Evolutionary conservation across 1,284 basidiomycete species (phyloP).

Genomic region (Cutaneotrichosporon mucoides): DNA sequence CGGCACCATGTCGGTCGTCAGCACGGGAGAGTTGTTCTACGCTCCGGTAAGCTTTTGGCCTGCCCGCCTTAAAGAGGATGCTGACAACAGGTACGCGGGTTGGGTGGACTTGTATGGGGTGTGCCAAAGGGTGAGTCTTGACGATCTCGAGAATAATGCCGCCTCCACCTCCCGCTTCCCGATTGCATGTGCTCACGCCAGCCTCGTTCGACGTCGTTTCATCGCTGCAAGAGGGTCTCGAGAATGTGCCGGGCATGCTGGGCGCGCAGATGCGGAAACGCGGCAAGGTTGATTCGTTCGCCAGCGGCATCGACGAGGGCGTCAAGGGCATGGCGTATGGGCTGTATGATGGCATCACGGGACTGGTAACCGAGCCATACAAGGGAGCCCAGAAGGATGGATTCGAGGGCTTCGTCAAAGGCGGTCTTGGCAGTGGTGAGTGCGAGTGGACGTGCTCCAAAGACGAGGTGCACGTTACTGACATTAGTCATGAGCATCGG

Average conservation of each 20-base stretch:
- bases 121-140: constrained; percentile 37
- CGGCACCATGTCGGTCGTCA: constrained; percentile 52
- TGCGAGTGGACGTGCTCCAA: not conserved
- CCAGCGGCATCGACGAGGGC: constrained; percentile 54
- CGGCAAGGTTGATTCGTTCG: constrained; percentile 51
- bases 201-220: constrained; percentile 49
- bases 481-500: constrained; percentile 50
- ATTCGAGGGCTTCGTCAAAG: constrained; percentile 16
- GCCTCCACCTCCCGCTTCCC: no score
- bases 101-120: constrained; percentile 53
- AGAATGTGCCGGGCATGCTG: constrained; percentile 53
- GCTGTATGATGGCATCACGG: constrained; percentile 57
- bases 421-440: constrained; percentile 24
- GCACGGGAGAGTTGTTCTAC: constrained; percentile 54
- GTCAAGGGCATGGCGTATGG: constrained; percentile 49
- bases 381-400: constrained; percentile 53
- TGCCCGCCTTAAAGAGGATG: no score
- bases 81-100: constrained; percentile 44
- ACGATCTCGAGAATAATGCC: no score
- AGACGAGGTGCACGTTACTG: not conserved
- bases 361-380: constrained; percentile 55
- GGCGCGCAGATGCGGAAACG: constrained; percentile 51
- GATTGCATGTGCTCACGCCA: not conserved
- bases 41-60: constrained; percentile 38
- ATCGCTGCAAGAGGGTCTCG: constrained; percentile 53